These are phyloP conservation scores for Russula lepida DNA, from an alignment of 768 basidiomycete species.

Conservation along the genomic window DNA sequence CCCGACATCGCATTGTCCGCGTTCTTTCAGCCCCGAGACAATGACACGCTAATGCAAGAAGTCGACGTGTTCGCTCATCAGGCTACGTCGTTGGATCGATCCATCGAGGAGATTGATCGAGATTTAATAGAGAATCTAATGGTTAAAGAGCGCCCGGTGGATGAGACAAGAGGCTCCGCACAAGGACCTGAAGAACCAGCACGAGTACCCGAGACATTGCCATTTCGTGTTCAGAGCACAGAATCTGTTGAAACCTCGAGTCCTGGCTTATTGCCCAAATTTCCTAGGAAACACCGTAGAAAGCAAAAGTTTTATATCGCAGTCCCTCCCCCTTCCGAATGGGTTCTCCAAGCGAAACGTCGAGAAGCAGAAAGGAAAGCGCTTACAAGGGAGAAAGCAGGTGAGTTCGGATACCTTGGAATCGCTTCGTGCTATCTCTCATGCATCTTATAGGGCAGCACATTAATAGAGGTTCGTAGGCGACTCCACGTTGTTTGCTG, in stretches of 20 bases:
- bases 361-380: constrained; percentile 5
- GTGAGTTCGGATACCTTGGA: background rate
- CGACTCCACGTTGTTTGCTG: background rate
- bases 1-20: background rate
- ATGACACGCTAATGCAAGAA: background rate
- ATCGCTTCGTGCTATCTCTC: background rate
- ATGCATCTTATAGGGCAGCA: constrained; percentile 3
- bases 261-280: background rate
- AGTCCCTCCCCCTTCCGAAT: constrained; percentile 9
- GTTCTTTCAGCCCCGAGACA: background rate
- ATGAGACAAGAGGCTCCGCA: background rate
- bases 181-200: background rate
- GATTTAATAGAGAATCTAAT: background rate
- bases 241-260: background rate
- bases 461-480: constrained; percentile 13
- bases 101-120: background rate
- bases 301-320: constrained; percentile 8
- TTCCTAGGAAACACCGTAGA: background rate
- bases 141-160: background rate
- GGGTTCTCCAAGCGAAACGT: constrained; percentile 10
- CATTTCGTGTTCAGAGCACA: background rate
- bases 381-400: background rate
- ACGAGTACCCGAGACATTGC: background rate
- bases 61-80: constrained; percentile 1
- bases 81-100: constrained; percentile 1